Evolutionary conservation across 2,329 filamentous ascomycete genomes (phyloP).

Genomic region (Zymoseptoria tritici): DNA sequence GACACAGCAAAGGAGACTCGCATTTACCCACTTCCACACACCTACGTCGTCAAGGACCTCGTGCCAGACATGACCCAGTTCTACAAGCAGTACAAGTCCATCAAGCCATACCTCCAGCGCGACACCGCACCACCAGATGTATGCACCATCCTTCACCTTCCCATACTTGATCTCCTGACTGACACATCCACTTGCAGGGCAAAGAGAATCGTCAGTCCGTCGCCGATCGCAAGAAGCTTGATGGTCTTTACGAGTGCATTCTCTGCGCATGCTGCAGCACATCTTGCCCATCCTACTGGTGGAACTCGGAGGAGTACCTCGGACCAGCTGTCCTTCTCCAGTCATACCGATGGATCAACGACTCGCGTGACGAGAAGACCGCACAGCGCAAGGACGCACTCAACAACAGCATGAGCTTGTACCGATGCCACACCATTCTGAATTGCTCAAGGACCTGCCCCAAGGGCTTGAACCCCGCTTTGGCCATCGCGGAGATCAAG

Average conservation of each 20-base stretch:
- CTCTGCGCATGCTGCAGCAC: conserved; percentile 99
- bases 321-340: conserved; percentile 94
- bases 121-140: conserved; percentile 77
- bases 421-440: conserved; percentile 97
- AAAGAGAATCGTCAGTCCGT: conserved; percentile 87
- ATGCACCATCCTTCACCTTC: conserved; percentile 34
- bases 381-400: conserved; percentile 81
- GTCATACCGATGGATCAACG: conserved; percentile 94
- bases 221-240: conserved; percentile 90
- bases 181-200: conserved; percentile 50
- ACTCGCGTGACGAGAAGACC: conserved; percentile 86
- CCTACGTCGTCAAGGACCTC: conserved; percentile 98
- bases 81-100: conserved; percentile 99
- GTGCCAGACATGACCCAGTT: conserved; percentile 97
- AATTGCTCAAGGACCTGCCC: conserved; percentile 98
- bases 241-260: conserved; percentile 98
- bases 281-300: conserved; percentile 99
- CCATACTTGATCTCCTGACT: conserved; percentile 1
- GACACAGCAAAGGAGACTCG: conserved; percentile 75
- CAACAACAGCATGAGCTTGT: conserved; percentile 98
- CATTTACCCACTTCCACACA: conserved; percentile 97
- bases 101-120: conserved; percentile 96
- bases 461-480: conserved; percentile 93
- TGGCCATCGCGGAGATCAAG: conserved; percentile 97
- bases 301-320: conserved; percentile 98